A percentile compares a stretch with the other conserved stretches of the same genome.
Conservation (phyloP, 257 asterid species). For the Solanum gandarillasii region DNA sequence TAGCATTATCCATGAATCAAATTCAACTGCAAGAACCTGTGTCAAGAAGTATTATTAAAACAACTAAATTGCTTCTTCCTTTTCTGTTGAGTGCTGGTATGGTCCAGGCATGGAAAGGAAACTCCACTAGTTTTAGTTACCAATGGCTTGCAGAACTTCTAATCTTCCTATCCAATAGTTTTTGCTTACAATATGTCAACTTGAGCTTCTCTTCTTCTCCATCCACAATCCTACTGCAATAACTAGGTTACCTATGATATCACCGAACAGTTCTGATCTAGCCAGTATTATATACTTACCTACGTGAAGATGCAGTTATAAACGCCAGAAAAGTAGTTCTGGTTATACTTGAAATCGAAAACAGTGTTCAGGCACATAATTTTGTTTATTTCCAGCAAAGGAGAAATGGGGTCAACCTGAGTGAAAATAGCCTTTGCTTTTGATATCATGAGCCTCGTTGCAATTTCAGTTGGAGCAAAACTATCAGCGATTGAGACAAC, state of each 20-base stretch:
- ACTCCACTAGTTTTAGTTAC: background rate
- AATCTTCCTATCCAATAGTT: background rate
- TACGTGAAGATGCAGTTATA: background rate
- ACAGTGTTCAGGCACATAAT: background rate
- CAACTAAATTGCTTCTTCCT: background rate
- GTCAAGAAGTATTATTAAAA: background rate
- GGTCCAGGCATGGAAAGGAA: background rate
- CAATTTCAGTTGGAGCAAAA: conserved; percentile 79
- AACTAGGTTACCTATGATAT: background rate
- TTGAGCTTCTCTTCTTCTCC: background rate
- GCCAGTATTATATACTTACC: background rate
- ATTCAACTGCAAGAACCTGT: background rate
- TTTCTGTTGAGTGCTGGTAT: background rate
- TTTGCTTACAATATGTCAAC: background rate
- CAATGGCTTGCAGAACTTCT: background rate
- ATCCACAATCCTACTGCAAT: background rate
- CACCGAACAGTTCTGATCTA: background rate
- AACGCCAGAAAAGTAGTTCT: background rate
- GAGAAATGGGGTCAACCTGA: conserved; percentile 37
- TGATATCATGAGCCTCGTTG: conserved; percentile 69
- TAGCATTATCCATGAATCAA: background rate
- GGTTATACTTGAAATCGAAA: background rate
- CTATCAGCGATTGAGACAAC: conserved; percentile 99
- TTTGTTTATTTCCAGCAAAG: background rate
- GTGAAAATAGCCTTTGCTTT: conserved; percentile 87